Percentiles rank a stretch among this genome's conserved stretches.
phyloP scores from a whole-genome alignment of 106 monocot species.

The Xerophyta viscosa region DNA sequence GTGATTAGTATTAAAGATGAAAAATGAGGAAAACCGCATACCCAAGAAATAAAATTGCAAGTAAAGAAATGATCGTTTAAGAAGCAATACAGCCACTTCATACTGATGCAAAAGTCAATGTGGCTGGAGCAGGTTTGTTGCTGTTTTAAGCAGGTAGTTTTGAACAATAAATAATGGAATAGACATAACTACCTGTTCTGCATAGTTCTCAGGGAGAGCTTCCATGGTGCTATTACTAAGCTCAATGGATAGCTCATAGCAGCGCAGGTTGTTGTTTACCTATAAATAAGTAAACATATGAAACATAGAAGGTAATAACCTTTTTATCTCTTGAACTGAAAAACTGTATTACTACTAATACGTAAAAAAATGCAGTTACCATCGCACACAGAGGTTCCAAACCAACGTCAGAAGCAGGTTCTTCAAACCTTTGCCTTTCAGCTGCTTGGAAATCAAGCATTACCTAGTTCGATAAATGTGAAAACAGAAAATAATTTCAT shows the following conservation, averaged over 20 bases:
- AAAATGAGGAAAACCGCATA: too few relatives aligned
- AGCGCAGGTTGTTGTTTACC: slow-evolving; percentile 96
- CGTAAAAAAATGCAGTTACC: slow-evolving; percentile 34
- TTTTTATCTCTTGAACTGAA: background rate
- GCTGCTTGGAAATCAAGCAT: slow-evolving; percentile 99
- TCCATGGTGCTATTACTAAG: slow-evolving; percentile 91
- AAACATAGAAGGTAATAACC: background rate
- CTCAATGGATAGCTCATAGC: slow-evolving; percentile 89
- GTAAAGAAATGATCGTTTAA: too few relatives aligned
- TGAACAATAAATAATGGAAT: background rate
- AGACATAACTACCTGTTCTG: slow-evolving; percentile 60
- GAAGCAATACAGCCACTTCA: too few relatives aligned
- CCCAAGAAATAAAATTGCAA: too few relatives aligned
- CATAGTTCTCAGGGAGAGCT: slow-evolving; percentile 89
- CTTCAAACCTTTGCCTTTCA: slow-evolving; percentile 86
- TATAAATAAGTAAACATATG: slow-evolving; percentile 18
- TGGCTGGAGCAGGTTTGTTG: too few relatives aligned
- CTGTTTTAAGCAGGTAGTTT: too few relatives aligned
- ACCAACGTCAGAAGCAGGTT: slow-evolving; percentile 88
- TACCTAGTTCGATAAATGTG: slow-evolving; percentile 42
- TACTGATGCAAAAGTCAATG: too few relatives aligned
- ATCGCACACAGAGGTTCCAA: slow-evolving; percentile 93
- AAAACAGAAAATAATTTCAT: background rate
- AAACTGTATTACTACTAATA: too few relatives aligned
- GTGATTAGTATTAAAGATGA: too few relatives aligned